These are phyloP conservation scores for Luvunga scandens DNA, from an alignment of 345 rosid genomes.

Conservation along the genomic window DNA sequence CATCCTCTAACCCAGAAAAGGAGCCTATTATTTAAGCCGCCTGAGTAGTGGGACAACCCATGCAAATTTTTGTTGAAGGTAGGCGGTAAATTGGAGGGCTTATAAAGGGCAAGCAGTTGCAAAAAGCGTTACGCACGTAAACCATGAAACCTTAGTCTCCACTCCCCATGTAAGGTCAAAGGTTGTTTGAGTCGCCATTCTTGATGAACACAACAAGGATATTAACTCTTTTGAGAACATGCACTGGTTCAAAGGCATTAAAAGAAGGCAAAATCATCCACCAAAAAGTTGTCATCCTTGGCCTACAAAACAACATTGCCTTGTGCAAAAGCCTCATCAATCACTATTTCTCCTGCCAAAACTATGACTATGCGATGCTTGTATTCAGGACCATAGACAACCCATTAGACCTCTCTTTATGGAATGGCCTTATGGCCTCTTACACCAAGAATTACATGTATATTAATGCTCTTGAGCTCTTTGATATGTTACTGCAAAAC, in stretches of 20 bases:
- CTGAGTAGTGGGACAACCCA: no score
- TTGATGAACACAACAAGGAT: slow-evolving; percentile 37
- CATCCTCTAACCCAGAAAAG: no score
- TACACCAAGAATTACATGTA: slow-evolving; percentile 53
- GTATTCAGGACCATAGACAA: slow-evolving; percentile 33
- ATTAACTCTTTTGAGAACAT: slow-evolving; percentile 32
- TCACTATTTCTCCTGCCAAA: slow-evolving; percentile 51
- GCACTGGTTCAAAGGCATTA: slow-evolving; percentile 32
- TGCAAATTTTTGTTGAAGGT: no score
- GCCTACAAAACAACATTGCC: slow-evolving; percentile 40
- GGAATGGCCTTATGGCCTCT: slow-evolving; percentile 60
- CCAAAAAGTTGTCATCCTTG: slow-evolving; percentile 47
- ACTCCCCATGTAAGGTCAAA: not conserved
- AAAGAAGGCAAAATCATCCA: slow-evolving; percentile 46
- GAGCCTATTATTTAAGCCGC: no score
- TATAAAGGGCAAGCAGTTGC: no score
- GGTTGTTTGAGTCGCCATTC: not conserved
- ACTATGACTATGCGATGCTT: slow-evolving; percentile 37
- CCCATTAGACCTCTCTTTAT: slow-evolving; percentile 46
- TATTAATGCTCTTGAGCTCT: slow-evolving; percentile 47
- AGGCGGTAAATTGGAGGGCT: no score
- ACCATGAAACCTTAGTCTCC: not conserved
- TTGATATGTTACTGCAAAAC: slow-evolving; percentile 31
- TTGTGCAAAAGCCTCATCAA: slow-evolving; percentile 54
- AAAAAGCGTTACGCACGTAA: no score